A percentile compares a stretch with the other conserved stretches of the same genome.
Conservation (phyloP, 805 yeast genomes). For the Candida dajiaensis region DNA sequence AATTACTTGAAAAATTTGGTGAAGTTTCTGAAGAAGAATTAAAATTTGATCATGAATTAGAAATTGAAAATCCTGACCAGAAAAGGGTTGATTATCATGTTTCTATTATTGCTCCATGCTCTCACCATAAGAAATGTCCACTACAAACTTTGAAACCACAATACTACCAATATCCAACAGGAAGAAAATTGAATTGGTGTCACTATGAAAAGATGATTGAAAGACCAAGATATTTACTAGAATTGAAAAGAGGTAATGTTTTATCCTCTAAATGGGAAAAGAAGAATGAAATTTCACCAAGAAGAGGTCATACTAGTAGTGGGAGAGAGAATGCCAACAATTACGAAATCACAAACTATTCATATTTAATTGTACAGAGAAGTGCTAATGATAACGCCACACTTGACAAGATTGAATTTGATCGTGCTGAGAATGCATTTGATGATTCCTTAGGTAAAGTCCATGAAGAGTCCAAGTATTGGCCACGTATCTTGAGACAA, state of each 20-base stretch:
- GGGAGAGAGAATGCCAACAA: slow-evolving; percentile 74
- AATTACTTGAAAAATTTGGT: slow-evolving; percentile 36
- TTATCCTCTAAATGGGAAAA: slow-evolving; percentile 67
- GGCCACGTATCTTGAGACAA: slow-evolving; percentile 69
- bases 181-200: slow-evolving; percentile 66
- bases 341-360: slow-evolving; percentile 63
- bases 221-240: slow-evolving; percentile 76
- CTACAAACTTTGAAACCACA: slow-evolving; percentile 73
- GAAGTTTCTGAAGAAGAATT: slow-evolving; percentile 37
- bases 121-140: slow-evolving; percentile 85
- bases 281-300: slow-evolving; percentile 36
- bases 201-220: slow-evolving; percentile 63
- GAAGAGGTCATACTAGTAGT: slow-evolving; percentile 45
- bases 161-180: slow-evolving; percentile 49
- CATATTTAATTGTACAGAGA: slow-evolving; percentile 70
- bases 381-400: slow-evolving; percentile 37
- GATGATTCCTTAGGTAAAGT: slow-evolving; percentile 23
- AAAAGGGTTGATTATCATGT: slow-evolving; percentile 39
- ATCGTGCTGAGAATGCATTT: slow-evolving; percentile 28
- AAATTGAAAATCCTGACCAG: slow-evolving; percentile 13
- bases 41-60: slow-evolving; percentile 39
- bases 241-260: slow-evolving; percentile 75
- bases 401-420: slow-evolving; percentile 34
- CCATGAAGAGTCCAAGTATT: slow-evolving; percentile 30
- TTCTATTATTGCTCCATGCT: slow-evolving; percentile 79